Percentiles rank a stretch among this genome's conserved stretches.
Evolutionary conservation across 2,329 filamentous ascomycete species (phyloP).

Genomic region (Penicillium sp.): DNA sequence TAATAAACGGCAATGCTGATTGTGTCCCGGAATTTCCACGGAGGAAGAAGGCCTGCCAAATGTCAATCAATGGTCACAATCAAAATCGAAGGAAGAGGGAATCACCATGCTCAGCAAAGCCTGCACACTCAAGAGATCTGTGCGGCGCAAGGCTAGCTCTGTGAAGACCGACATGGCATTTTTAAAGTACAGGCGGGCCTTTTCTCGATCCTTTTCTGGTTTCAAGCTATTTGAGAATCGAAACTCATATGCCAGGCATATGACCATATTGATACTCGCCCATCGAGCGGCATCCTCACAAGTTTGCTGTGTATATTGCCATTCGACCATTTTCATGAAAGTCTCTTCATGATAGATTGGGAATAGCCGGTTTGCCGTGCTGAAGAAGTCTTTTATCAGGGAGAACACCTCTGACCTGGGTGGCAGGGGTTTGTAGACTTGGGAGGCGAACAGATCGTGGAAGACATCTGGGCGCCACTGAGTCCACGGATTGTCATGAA

Average conservation of each 20-base stretch:
- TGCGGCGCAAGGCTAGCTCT: slow-evolving; percentile 89
- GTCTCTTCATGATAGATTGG: slow-evolving; percentile 93
- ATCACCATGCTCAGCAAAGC: slow-evolving; percentile 80
- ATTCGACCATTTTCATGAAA: slow-evolving; percentile 93
- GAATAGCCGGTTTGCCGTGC: slow-evolving; percentile 97
- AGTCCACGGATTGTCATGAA: slow-evolving; percentile 86
- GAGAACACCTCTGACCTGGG: slow-evolving; percentile 82
- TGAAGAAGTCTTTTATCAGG: slow-evolving; percentile 85
- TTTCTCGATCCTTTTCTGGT: slow-evolving; percentile 82
- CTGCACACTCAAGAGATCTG: slow-evolving; percentile 88
- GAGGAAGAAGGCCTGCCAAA: slow-evolving; percentile 70
- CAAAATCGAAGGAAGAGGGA: neutral
- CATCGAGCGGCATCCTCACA: slow-evolving; percentile 95
- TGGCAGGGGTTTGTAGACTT: slow-evolving; percentile 77
- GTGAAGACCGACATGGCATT: slow-evolving; percentile 91
- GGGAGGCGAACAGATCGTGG: slow-evolving; percentile 80
- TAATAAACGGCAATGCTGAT: slow-evolving; percentile 82
- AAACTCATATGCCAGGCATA: slow-evolving; percentile 85
- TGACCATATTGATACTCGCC: slow-evolving; percentile 87
- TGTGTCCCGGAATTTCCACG: slow-evolving; percentile 94
- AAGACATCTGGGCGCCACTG: slow-evolving; percentile 98
- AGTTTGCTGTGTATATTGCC: slow-evolving; percentile 86
- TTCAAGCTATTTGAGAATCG: slow-evolving; percentile 90
- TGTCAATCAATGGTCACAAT: slow-evolving; percentile 1
- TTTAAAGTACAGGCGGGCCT: slow-evolving; percentile 90